Evolutionary conservation across 1,139 yeast species (phyloP).

Genomic region (Schizosaccharomyces versatilis): DNA sequence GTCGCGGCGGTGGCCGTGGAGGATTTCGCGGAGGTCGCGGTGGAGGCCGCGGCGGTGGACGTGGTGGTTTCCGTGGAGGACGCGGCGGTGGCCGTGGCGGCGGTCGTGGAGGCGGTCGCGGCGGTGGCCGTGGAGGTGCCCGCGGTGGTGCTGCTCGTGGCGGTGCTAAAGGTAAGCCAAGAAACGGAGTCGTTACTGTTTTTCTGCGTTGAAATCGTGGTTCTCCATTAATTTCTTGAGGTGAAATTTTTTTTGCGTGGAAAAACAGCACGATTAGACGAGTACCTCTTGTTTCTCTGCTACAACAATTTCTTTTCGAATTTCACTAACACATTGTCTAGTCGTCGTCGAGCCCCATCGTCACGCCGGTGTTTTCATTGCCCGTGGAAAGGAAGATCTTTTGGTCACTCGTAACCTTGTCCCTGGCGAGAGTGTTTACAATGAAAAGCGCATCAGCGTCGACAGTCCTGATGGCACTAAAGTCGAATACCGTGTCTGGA

Average conservation of each 20-base stretch:
- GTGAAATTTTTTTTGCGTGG: not conserved
- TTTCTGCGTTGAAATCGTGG: too few relatives aligned
- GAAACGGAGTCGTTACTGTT: conserved; percentile 15
- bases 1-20: conserved; percentile 22
- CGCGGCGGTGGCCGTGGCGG: conserved; percentile 11
- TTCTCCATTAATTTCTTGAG: too few relatives aligned
- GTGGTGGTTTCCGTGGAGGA: conserved; percentile 7
- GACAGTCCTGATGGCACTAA: conserved; percentile 82
- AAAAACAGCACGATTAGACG: too few relatives aligned
- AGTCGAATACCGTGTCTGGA: conserved; percentile 98
- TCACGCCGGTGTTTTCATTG: conserved; percentile 84
- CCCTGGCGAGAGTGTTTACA: conserved; percentile 92
- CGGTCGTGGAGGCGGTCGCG: conserved; percentile 8
- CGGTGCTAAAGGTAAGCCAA: conserved; percentile 71
- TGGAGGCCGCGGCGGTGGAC: conserved; percentile 17
- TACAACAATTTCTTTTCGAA: not conserved
- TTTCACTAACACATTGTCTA: conserved; percentile 11
- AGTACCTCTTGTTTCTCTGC: too few relatives aligned
- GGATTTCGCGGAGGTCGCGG: conserved; percentile 23
- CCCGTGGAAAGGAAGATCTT: conserved; percentile 98
- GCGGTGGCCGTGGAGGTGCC: conserved; percentile 13
- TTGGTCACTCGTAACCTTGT: conserved; percentile 89
- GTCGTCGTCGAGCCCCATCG: conserved; percentile 96
- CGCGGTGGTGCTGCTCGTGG: conserved; percentile 33
- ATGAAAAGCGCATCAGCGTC: conserved; percentile 85